These are phyloP conservation scores for Phytophthora podocarpi DNA, from an alignment of 352 stramenopile genomes.

Conservation along the genomic window DNA sequence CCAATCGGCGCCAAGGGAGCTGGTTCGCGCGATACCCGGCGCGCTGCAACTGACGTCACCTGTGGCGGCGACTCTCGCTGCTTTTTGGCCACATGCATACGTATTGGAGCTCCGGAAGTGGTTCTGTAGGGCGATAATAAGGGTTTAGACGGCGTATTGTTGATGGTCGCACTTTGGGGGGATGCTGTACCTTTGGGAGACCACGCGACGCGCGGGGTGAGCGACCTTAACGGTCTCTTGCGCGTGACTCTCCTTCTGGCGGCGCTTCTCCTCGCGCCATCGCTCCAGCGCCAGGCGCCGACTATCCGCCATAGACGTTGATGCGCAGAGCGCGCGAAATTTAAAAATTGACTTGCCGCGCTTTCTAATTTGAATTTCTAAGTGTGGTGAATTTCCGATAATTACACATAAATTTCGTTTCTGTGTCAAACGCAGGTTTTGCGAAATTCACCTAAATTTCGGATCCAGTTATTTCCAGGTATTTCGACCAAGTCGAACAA, in stretches of 20 bases:
- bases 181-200: slow-evolving; percentile 20
- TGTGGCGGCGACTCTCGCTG: neutral
- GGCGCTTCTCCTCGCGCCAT: slow-evolving; percentile 60
- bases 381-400: slow-evolving; percentile 7
- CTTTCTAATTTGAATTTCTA: neutral
- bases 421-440: too few relatives aligned
- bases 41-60: neutral
- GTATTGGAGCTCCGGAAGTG: neutral
- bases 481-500: too few relatives aligned
- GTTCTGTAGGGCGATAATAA: slow-evolving; percentile 8
- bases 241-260: slow-evolving; percentile 13
- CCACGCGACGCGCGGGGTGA: slow-evolving; percentile 1
- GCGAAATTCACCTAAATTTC: too few relatives aligned
- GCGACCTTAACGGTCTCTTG: neutral
- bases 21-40: slow-evolving; percentile 5
- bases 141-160: neutral
- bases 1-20: slow-evolving; percentile 10
- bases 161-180: neutral
- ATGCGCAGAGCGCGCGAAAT: slow-evolving; percentile 12
- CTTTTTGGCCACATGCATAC: neutral
- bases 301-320: slow-evolving; percentile 55
- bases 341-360: slow-evolving; percentile 15
- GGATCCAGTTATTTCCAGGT: too few relatives aligned
- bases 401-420: too few relatives aligned
- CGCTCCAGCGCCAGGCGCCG: slow-evolving; percentile 65